phyloP scores from a whole-genome alignment of 371 early-diverging fungal genomes.

The Mortierella polycephala region DNA sequence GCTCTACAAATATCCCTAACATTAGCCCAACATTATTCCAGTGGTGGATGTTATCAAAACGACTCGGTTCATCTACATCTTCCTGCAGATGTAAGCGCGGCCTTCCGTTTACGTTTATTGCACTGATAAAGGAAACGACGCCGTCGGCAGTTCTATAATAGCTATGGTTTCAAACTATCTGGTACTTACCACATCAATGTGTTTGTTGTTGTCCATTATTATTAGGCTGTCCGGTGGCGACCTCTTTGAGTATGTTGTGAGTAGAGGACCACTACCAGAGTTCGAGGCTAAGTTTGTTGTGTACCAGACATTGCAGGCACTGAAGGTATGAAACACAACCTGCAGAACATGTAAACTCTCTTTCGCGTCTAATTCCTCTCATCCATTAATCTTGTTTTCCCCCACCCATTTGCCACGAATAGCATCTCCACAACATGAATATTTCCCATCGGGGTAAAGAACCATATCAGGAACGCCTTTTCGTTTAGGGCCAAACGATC shows the following conservation, averaged over 20 bases:
- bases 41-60: slow-evolving; percentile 64
- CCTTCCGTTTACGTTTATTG: neutral
- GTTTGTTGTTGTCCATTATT: neutral
- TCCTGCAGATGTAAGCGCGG: slow-evolving; percentile 58
- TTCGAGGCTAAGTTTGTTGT: slow-evolving; percentile 60
- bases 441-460: slow-evolving; percentile 59
- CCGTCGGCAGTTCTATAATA: neutral
- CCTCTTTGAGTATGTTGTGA: slow-evolving; percentile 62
- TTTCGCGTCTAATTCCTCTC: no score
- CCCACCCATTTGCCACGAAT: neutral
- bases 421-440: slow-evolving; percentile 62
- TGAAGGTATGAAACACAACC: slow-evolving; percentile 28
- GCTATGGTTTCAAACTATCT: no score
- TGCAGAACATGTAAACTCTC: neutral
- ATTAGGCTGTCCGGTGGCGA: slow-evolving; percentile 64
- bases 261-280: slow-evolving; percentile 57
- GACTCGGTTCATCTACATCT: slow-evolving; percentile 59
- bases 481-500: neutral
- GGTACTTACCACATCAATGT: no score
- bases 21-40: slow-evolving; percentile 62
- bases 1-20: no score
- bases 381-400: neutral
- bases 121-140: neutral
- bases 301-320: slow-evolving; percentile 63
- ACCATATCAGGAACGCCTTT: neutral